Conservation (phyloP, 306 rosid genomes). For the Vigna nakashimae region DNA sequence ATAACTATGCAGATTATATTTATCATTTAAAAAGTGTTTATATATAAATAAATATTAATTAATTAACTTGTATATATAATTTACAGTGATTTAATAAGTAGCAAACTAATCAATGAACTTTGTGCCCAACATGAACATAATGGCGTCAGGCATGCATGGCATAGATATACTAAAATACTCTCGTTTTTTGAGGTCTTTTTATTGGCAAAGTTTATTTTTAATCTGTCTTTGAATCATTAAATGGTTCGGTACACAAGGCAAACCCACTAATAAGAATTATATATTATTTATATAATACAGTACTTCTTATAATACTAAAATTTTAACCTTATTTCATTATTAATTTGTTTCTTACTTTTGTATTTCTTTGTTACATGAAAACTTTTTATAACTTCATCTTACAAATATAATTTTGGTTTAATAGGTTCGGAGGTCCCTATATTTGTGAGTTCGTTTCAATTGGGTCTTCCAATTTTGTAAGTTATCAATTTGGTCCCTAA, state of each 20-base stretch:
- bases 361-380: too few species aligned
- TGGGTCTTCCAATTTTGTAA: too few species aligned
- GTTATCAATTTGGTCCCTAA: too few species aligned
- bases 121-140: background rate
- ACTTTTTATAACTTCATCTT: too few species aligned
- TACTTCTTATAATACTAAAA: background rate
- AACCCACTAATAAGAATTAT: background rate
- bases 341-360: background rate
- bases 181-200: conserved; percentile 6
- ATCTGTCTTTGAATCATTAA: background rate
- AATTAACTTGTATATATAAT: background rate
- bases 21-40: background rate
- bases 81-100: too few species aligned
- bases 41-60: background rate
- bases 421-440: too few species aligned
- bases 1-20: too few species aligned
- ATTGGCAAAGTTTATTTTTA: background rate
- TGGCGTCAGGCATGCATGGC: conserved; percentile 1
- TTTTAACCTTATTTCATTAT: background rate
- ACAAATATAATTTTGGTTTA: too few species aligned
- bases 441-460: too few species aligned
- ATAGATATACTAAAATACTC: background rate
- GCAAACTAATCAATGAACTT: background rate
- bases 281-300: background rate
- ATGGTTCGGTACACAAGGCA: background rate